A percentile compares a stretch with the other conserved stretches of the same genome.
These are phyloP conservation scores for Gaeumannomyces tritici DNA, from an alignment of 2,329 filamentous ascomycete species.

Conservation along the genomic window DNA sequence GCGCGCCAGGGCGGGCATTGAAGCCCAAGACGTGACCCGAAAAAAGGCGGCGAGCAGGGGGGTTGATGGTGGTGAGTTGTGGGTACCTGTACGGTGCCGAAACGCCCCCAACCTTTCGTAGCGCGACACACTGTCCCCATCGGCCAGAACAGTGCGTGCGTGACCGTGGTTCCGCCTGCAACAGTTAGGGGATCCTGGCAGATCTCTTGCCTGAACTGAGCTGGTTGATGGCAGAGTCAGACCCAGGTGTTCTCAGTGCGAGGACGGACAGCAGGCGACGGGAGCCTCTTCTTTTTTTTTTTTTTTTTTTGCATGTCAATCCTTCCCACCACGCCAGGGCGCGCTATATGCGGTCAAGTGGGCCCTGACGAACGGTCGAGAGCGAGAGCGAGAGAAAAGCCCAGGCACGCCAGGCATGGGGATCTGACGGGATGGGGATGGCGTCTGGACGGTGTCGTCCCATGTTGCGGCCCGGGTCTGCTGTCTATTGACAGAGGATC, in stretches of 20 bases:
- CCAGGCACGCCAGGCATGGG: background rate
- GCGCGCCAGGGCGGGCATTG: background rate
- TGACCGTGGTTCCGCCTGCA: background rate
- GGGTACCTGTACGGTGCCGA: no score
- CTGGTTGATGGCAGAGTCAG: background rate
- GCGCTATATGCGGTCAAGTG: background rate
- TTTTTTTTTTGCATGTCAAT: no score
- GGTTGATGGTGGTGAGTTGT: no score
- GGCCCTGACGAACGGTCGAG: background rate
- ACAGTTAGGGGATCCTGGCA: background rate
- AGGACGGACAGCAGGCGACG: no score
- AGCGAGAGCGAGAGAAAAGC: no score
- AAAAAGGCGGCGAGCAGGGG: background rate
- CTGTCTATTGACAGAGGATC: background rate
- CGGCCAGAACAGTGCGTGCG: background rate
- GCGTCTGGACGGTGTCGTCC: background rate
- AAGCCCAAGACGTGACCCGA: background rate
- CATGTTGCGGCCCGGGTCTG: background rate
- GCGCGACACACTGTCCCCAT: background rate
- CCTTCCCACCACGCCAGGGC: background rate
- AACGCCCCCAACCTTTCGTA: background rate
- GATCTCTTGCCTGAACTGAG: background rate
- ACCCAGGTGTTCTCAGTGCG: background rate
- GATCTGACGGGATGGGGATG: background rate
- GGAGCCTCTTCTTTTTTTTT: no score